Evolutionary conservation across 768 basidiomycete species (phyloP).

Genomic region (Gymnopilus junonius): DNA sequence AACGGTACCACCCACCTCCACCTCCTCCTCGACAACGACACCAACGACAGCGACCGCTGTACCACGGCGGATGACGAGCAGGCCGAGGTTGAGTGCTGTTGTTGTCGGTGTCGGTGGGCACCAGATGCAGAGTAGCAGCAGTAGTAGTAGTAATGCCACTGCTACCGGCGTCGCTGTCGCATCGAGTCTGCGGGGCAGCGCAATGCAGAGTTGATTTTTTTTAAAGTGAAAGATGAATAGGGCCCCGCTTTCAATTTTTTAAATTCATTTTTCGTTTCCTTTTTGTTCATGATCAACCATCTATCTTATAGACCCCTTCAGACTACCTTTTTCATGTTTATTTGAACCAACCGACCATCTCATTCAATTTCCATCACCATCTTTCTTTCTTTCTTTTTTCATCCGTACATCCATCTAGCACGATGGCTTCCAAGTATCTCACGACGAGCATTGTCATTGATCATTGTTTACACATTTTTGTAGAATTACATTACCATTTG

Average conservation of each 20-base stretch:
- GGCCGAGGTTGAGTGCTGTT: not conserved
- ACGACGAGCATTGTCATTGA: not conserved
- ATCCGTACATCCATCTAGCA: too few species aligned
- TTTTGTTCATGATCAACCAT: too few species aligned
- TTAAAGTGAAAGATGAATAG: too few species aligned
- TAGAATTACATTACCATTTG: not conserved
- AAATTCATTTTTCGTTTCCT: too few species aligned
- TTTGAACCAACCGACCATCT: too few species aligned
- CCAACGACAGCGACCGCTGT: not conserved
- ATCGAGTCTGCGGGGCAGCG: not conserved
- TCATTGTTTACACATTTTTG: too few species aligned
- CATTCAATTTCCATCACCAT: too few species aligned
- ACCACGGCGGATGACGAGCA: not conserved
- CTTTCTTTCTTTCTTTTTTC: too few species aligned
- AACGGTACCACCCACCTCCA: too few species aligned
- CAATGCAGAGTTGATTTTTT: not conserved
- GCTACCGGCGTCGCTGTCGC: not conserved
- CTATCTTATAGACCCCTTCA: too few species aligned
- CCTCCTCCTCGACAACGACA: not conserved
- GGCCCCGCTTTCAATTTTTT: not conserved
- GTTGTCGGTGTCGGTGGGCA: not conserved
- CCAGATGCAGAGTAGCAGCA: not conserved
- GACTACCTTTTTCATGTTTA: too few species aligned
- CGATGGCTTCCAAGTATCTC: too few species aligned
- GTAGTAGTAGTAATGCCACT: not conserved